A percentile compares a stretch with the other conserved stretches of the same genome.
Evolutionary conservation across 1,284 basidiomycete species (phyloP).

Genomic region (Singerocomus inundabilis): DNA sequence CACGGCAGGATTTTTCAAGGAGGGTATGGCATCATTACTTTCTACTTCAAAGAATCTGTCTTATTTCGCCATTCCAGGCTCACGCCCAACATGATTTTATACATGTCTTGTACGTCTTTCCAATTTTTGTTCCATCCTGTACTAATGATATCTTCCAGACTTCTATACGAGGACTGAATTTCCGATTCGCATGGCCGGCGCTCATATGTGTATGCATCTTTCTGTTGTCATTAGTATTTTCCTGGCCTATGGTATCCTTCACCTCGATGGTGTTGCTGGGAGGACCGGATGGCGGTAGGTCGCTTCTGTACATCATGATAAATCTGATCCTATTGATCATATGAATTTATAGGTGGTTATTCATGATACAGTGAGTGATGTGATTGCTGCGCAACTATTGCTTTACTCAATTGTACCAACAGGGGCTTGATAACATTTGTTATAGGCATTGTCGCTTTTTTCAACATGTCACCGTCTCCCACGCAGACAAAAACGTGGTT

Average conservation of each 20-base stretch:
- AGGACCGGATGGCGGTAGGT: constrained; percentile 57
- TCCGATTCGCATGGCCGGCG: constrained; percentile 62
- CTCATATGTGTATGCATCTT: too few species aligned
- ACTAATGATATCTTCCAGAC: constrained; percentile 10
- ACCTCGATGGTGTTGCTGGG: constrained; percentile 55
- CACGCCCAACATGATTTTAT: constrained; percentile 64
- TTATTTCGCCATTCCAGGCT: constrained; percentile 33
- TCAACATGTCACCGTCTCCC: too few species aligned
- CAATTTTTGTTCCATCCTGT: neutral
- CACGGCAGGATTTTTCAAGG: constrained; percentile 53
- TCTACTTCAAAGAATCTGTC: constrained; percentile 3
- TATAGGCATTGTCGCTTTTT: too few species aligned
- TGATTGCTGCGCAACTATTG: constrained; percentile 5
- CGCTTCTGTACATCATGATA: too few species aligned
- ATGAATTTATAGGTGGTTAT: constrained; percentile 21
- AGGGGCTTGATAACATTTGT: too few species aligned
- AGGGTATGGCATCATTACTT: constrained; percentile 38
- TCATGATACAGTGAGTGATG: constrained; percentile 25
- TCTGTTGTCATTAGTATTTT: constrained; percentile 66
- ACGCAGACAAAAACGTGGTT: too few species aligned
- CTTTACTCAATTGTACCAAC: neutral
- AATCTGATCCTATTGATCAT: neutral
- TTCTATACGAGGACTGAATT: constrained; percentile 70
- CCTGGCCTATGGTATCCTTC: constrained; percentile 62
- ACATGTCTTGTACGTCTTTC: constrained; percentile 52